Conservation (phyloP, 2,329 filamentous ascomycete species). For the Albophoma yamanashiensis region DNA sequence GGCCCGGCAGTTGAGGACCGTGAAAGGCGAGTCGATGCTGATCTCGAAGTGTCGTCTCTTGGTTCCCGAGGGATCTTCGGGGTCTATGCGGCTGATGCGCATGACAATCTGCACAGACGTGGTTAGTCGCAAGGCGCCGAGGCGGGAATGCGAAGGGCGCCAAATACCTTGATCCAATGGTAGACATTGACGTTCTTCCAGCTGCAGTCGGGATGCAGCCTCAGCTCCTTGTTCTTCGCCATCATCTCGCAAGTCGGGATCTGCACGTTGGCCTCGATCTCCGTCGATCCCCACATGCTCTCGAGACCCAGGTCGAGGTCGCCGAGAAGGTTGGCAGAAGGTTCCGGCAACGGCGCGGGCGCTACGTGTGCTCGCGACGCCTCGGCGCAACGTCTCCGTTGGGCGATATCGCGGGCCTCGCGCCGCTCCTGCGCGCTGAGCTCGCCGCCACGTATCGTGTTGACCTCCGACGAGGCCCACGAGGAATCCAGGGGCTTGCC, state of each 20-base stretch:
- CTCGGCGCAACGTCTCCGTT: constrained; percentile 41
- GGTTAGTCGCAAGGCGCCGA: constrained; percentile 3
- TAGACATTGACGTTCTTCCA: constrained; percentile 91
- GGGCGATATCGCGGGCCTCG: constrained; percentile 35
- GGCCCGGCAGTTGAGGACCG: constrained; percentile 86
- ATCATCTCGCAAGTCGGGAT: constrained; percentile 82
- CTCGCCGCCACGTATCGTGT: constrained; percentile 71
- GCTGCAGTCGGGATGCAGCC: constrained; percentile 80
- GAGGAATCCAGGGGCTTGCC: constrained; percentile 64
- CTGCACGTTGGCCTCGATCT: constrained; percentile 91
- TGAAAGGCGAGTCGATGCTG: constrained; percentile 91
- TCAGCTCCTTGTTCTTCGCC: constrained; percentile 55
- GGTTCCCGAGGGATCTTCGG: constrained; percentile 56
- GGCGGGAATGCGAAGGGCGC: not conserved
- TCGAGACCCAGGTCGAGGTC: constrained; percentile 63
- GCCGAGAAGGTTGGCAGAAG: constrained; percentile 64
- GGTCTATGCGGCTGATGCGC: constrained; percentile 76
- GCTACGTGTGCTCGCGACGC: constrained; percentile 29
- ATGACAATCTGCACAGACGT: constrained; percentile 61
- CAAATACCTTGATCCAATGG: constrained; percentile 83
- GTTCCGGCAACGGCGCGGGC: constrained; percentile 34
- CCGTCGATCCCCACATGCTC: constrained; percentile 71
- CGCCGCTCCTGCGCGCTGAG: constrained; percentile 40
- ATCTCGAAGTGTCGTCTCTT: constrained; percentile 90
- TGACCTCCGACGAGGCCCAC: constrained; percentile 66